phyloP scores from a whole-genome alignment of 257 asterid genomes.

The Nicotiana tabacum region DNA sequence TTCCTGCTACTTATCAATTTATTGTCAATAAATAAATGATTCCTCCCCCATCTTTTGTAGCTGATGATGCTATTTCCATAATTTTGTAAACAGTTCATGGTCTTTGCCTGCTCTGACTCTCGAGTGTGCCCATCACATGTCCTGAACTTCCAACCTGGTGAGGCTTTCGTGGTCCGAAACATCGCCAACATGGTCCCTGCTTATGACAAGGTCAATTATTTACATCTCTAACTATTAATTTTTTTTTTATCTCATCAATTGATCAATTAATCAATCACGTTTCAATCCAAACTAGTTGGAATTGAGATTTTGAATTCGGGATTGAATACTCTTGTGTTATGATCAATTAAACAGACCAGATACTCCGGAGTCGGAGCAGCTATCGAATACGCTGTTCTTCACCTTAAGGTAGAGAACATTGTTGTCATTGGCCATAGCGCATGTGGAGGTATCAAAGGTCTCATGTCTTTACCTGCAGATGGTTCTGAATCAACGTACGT shows the following conservation, averaged over 20 bases:
- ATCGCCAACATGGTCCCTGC: conserved; percentile 93
- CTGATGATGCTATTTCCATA: background rate
- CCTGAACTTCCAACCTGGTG: conserved; percentile 79
- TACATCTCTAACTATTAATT: no score
- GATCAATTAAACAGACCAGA: conserved; percentile 39
- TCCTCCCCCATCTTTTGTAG: no score
- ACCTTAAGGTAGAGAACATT: conserved; percentile 78
- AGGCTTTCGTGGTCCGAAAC: conserved; percentile 79
- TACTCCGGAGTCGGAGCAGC: conserved; percentile 84
- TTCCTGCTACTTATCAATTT: background rate
- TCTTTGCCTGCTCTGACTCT: conserved; percentile 88
- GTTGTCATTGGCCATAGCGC: conserved; percentile 94
- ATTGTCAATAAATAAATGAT: background rate
- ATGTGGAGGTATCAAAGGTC: conserved; percentile 97
- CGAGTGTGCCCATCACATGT: conserved; percentile 93
- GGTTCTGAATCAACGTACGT: conserved; percentile 69
- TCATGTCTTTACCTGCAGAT: conserved; percentile 71
- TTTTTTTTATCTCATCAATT: background rate
- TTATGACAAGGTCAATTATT: conserved; percentile 53
- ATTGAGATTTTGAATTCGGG: background rate
- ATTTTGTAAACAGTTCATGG: conserved; percentile 56
- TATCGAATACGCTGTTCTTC: conserved; percentile 77
- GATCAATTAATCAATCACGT: background rate
- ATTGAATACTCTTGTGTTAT: background rate
- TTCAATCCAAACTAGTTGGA: background rate